phyloP scores from a whole-genome alignment of 441 rosid species.

The Macaranga tanarius region DNA sequence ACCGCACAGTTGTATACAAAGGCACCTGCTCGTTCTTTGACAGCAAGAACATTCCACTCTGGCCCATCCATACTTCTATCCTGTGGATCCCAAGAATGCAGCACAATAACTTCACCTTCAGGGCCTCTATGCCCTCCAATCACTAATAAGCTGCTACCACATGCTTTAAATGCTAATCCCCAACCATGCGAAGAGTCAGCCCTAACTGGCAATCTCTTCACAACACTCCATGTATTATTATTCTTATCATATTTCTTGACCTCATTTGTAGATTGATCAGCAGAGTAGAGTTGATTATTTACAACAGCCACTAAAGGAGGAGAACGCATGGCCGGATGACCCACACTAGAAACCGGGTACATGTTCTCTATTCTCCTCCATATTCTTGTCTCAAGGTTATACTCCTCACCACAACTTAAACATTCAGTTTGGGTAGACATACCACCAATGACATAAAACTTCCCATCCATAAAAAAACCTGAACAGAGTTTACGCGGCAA shows the following conservation, averaged over 20 bases:
- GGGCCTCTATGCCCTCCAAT: conserved; percentile 44
- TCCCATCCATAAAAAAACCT: conserved; percentile 58
- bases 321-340: conserved; percentile 46
- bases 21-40: conserved; percentile 42
- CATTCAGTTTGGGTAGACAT: conserved; percentile 31
- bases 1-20: conserved; percentile 57
- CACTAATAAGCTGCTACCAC: conserved; percentile 46
- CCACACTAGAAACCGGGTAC: conserved; percentile 35
- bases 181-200: conserved; percentile 48
- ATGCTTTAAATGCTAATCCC: conserved; percentile 55
- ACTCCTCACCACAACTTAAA: conserved; percentile 52
- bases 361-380: conserved; percentile 52
- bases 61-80: conserved; percentile 24
- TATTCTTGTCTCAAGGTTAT: conserved; percentile 39
- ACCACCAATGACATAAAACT: conserved; percentile 56
- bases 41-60: conserved; percentile 44
- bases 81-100: conserved; percentile 50
- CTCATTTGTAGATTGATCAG: conserved; percentile 44
- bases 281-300: conserved; percentile 36
- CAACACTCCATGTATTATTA: conserved; percentile 39
- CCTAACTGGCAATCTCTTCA: conserved; percentile 44
- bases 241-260: conserved; percentile 46
- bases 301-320: conserved; percentile 34
- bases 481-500: conserved; percentile 49
- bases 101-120: conserved; percentile 38